Base-by-base conservation (phyloP, 2,329 filamentous ascomycete species). In the Teratosphaeria epicoccoides region DNA sequence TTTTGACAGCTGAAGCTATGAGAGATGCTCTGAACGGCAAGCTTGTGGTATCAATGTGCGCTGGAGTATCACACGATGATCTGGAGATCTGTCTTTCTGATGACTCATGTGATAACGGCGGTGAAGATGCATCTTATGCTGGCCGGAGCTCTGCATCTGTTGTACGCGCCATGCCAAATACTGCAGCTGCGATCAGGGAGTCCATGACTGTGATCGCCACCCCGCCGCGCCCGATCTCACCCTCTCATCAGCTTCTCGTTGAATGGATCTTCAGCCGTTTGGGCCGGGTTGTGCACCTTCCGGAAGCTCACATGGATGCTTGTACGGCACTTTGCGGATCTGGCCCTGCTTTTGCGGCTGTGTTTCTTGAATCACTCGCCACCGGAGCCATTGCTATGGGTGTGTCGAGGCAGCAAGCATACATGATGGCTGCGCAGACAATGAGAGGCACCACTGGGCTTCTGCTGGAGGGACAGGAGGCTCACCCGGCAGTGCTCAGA, bases 91-190 rank as follows among this genome's bases (percentile, higher is more conserved):
- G 11, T 28, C 49, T 57, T 14, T 40, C 33, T 5, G n/a, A 14
- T 17, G 14, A 14, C 3, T 2, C 20, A 7, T 6, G 7, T 14
- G 14, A 17, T 17, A 3, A 2, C 14, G n/a, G 14, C 10, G 14
- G 20, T 4, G 4, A 48, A 20, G 46, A 23, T 7, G 10, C 10
- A 24, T 11, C 11, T 28, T 9, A 20, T 10, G 20, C 12, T 24
- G 12, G 7, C 14, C 46, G 17, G 12, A 20, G 5, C 14, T 4
- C 12, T 12, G 25, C 7, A 6, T 46, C 7, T 17, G 76, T 93
- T 44, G 83, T 94, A 4, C 78, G 88, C 26, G 87, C 85, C 50
- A 88, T 94, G 80, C 88, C 88, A 60, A 94, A 94, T 72, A 90
- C 86, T 0, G 87, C 88, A 10, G 83, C 83, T 24, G 77, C 87